phyloP scores from a whole-genome alignment of 2,329 filamentous ascomycete genomes.

The Trematosphaeria pertusa region DNA sequence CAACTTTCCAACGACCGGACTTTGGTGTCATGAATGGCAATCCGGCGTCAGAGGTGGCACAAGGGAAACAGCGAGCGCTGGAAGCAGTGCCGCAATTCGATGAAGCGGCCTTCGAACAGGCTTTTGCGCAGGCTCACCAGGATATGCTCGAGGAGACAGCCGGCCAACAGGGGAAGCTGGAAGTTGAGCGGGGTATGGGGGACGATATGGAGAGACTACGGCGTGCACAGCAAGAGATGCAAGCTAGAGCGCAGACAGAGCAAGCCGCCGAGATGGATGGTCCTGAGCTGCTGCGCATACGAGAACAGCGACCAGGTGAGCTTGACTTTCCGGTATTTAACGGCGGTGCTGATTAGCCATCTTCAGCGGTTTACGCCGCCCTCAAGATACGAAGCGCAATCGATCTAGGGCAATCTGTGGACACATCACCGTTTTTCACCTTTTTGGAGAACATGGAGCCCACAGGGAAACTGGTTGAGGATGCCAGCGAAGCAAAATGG shows the following conservation, averaged over 20 bases:
- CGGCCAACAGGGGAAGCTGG: not conserved
- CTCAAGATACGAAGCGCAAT: slow-evolving; percentile 44
- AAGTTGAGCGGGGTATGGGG: not conserved
- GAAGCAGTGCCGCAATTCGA: slow-evolving; percentile 55
- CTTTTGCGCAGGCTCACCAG: slow-evolving; percentile 58
- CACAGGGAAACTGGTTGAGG: slow-evolving; percentile 31
- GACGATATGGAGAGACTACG: too few relatives aligned
- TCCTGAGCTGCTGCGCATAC: slow-evolving; percentile 40
- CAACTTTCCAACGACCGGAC: slow-evolving; percentile 32
- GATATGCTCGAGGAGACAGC: slow-evolving; percentile 43
- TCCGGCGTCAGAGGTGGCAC: slow-evolving; percentile 31
- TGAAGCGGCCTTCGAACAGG: slow-evolving; percentile 62
- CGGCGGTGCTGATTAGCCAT: slow-evolving; percentile 20
- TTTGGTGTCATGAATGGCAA: slow-evolving; percentile 26
- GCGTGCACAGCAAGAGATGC: too few relatives aligned
- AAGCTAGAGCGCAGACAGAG: too few relatives aligned
- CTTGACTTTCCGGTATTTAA: slow-evolving; percentile 21
- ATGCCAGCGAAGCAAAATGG: slow-evolving; percentile 43
- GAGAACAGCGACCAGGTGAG: slow-evolving; percentile 44
- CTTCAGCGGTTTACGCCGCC: slow-evolving; percentile 38
- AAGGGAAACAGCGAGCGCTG: slow-evolving; percentile 43
- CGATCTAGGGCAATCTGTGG: slow-evolving; percentile 32
- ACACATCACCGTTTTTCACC: slow-evolving; percentile 34
- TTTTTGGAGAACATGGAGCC: slow-evolving; percentile 34
- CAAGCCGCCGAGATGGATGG: slow-evolving; percentile 28